phyloP scores from a whole-genome alignment of 169 alveolate genomes.

The Cryptosporidium meleagridis region DNA sequence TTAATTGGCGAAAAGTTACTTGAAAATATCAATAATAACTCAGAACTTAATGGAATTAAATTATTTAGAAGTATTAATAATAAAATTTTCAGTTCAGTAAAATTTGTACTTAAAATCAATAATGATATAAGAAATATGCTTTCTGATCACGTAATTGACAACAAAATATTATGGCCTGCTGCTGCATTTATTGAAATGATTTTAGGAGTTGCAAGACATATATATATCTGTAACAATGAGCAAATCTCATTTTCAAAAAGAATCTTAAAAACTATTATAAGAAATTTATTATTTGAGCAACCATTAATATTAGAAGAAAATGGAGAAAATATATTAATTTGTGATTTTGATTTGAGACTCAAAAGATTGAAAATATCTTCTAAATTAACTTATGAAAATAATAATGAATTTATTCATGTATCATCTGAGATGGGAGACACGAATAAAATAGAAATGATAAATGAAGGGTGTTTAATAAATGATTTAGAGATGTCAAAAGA shows the following conservation, averaged over 20 bases:
- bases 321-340: background rate
- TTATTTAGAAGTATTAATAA: constrained; percentile 6
- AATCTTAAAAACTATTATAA: constrained; percentile 11
- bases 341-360: background rate
- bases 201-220: constrained; percentile 42
- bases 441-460: background rate
- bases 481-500: background rate
- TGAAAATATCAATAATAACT: background rate
- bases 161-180: constrained; percentile 59
- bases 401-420: constrained; percentile 6
- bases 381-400: background rate
- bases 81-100: background rate
- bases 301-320: constrained; percentile 40
- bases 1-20: constrained; percentile 29
- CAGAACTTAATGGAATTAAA: background rate
- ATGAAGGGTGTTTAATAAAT: background rate
- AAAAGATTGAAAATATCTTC: constrained; percentile 26
- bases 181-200: constrained; percentile 59
- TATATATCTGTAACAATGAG: constrained; percentile 42
- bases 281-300: constrained; percentile 48
- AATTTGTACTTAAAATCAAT: constrained; percentile 19
- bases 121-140: constrained; percentile 8
- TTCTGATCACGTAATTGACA: constrained; percentile 54
- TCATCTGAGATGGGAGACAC: constrained; percentile 2
- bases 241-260: constrained; percentile 38